Percentiles rank a stretch among this genome's conserved stretches.
These are phyloP conservation scores for Scheffersomyces cryptocercus DNA, from an alignment of 1,139 yeast species.

Conservation along the genomic window DNA sequence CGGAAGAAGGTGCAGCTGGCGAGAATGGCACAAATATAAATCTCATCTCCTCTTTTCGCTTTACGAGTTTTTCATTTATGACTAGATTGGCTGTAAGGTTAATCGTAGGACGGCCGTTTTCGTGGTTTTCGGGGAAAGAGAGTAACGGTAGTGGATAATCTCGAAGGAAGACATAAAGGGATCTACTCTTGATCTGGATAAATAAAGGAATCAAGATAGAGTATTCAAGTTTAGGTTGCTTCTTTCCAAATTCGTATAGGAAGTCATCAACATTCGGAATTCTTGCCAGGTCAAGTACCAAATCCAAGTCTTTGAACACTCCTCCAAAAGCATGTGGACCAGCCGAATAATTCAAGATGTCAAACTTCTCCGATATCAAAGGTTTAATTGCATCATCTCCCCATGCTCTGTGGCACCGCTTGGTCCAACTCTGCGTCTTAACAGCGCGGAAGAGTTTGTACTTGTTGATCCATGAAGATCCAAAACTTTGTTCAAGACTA, in stretches of 20 bases:
- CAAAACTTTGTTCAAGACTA: constrained; percentile 46
- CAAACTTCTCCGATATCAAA: constrained; percentile 32
- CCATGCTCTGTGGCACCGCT: constrained; percentile 31
- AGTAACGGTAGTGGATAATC: constrained; percentile 47
- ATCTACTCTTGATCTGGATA: constrained; percentile 29
- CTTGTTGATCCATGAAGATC: constrained; percentile 68
- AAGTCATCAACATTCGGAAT: constrained; percentile 38
- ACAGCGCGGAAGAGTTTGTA: constrained; percentile 26
- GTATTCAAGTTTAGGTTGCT: constrained; percentile 43
- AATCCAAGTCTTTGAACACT: constrained; percentile 32
- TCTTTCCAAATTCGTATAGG: constrained; percentile 36
- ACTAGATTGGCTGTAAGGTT: constrained; percentile 39
- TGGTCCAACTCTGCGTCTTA: constrained; percentile 28
- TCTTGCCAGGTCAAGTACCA: constrained; percentile 28
- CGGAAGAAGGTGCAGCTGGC: constrained; percentile 32
- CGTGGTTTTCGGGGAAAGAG: constrained; percentile 38
- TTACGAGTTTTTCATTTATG: constrained; percentile 42
- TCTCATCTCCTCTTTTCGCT: constrained; percentile 43
- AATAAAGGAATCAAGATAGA: constrained; percentile 42
- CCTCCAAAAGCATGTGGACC: constrained; percentile 41
- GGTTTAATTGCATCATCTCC: constrained; percentile 37
- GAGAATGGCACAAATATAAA: constrained; percentile 48
- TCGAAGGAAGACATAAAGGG: constrained; percentile 33
- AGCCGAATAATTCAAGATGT: constrained; percentile 34
- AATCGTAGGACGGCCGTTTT: constrained; percentile 28